Percentiles rank a stretch among this genome's conserved stretches.
Conservation (phyloP, 129 eudicot species). For the Saussurea involucrata region DNA sequence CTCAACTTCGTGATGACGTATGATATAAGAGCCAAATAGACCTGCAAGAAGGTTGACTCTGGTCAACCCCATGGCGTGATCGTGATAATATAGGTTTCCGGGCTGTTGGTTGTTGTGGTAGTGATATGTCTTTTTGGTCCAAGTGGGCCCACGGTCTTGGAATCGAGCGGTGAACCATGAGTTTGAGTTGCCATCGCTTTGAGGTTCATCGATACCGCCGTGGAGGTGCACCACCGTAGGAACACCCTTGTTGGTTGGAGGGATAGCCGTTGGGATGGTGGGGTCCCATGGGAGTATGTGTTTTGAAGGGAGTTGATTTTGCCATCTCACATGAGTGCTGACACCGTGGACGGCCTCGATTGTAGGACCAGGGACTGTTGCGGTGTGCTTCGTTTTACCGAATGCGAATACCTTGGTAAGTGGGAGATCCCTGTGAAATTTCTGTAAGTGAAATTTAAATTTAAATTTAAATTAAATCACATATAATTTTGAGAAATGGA, state of each 20-base stretch:
- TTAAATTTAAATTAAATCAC: not conserved
- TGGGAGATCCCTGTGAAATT: constrained; percentile 89
- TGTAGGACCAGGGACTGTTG: constrained; percentile 92
- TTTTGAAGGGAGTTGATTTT: constrained; percentile 71
- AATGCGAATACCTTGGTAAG: constrained; percentile 76
- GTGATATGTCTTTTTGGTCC: constrained; percentile 62
- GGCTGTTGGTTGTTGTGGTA: constrained; percentile 83
- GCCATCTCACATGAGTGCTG: constrained; percentile 60
- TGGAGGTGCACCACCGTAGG: constrained; percentile 97
- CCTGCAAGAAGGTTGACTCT: constrained; percentile 92
- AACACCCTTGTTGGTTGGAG: constrained; percentile 45
- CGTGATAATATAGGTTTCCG: constrained; percentile 86
- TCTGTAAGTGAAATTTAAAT: constrained; percentile 35
- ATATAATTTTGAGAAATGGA: no score
- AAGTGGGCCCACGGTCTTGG: constrained; percentile 52
- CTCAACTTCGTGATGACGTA: constrained; percentile 56
- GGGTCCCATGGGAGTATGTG: constrained; percentile 93
- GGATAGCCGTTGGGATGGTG: constrained; percentile 82
- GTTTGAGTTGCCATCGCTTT: constrained; percentile 68
- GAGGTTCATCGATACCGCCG: constrained; percentile 77
- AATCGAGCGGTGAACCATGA: constrained; percentile 81
- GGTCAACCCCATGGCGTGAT: constrained; percentile 98
- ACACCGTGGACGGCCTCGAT: constrained; percentile 82
- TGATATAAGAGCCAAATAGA: constrained; percentile 65
- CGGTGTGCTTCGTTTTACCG: constrained; percentile 50